Base-by-base conservation (phyloP, 2,329 filamentous ascomycete genomes). In the Colletotrichum limetticola region DNA sequence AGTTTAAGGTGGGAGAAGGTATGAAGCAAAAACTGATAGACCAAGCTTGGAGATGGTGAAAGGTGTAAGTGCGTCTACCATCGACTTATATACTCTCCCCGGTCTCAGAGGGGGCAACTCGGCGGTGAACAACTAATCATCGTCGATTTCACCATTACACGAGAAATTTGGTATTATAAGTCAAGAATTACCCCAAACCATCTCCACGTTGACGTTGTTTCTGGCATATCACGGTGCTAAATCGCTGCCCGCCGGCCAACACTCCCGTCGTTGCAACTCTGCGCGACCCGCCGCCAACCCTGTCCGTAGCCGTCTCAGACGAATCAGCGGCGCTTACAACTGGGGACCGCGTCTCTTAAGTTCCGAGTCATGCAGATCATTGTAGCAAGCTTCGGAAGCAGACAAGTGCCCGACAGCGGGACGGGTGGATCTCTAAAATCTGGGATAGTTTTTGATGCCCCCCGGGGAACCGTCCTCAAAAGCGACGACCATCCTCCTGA, bases 281-380 rank as follows among this genome's bases (percentile, higher is more conserved):
- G 12, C 19, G 19, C 16, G 37, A 19, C 37, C 37, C 37, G 37
- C 37, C 37, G 37, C 16, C 37, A 42, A 19, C 37, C 37, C 37
- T 42, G 37, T 6, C 37, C 37, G 16, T 6, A 19, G 37, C 37
- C 37, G 19, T 49, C 42, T 22, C 1, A 30, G 7, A n/a, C 68
- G 46, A 71, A 61, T 66, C 55, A 66, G 30, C 5, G 16, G 4
- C 2, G 4, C 11, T 16, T 0, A 28, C 42, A 42, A 42, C 37
- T 42, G 37, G 37, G 37, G 30, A 8, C 42, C 22, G 30, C 42
- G 19, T 9, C 42, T 22, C 8, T 66, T 66, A 55, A 30, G 62
- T 53, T 59, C 53, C 56, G 30, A 62, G 55, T 66, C 46, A 55
- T 46, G 68, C 62, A 66, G 62, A 70, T 71, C 68, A 46, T 60